phyloP scores from a whole-genome alignment of 192 early-diverging fungal genomes.

The Coemansia sp. region DNA sequence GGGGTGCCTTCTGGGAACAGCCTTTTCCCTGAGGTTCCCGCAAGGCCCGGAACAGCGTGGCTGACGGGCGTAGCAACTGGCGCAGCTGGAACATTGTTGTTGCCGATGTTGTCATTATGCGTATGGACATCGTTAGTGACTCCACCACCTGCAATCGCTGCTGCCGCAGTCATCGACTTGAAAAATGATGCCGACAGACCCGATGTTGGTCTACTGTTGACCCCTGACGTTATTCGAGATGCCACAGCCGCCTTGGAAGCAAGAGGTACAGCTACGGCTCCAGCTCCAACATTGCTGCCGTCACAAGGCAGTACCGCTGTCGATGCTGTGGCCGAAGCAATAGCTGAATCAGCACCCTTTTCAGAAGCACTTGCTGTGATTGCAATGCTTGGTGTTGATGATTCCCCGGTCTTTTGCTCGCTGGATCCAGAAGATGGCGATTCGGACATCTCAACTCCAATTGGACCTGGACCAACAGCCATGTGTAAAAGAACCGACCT shows the following conservation, averaged over 20 bases:
- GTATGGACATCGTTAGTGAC: not conserved
- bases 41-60: conserved; percentile 36
- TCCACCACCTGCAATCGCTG: not conserved
- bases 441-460: conserved; percentile 12
- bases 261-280: not conserved
- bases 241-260: not conserved
- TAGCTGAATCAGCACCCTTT: conserved; percentile 1
- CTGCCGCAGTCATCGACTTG: conserved; percentile 7
- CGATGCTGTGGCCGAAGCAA: not conserved
- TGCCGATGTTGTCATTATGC: too few relatives aligned
- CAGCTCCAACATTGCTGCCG: not conserved
- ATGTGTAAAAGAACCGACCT: conserved; percentile 36
- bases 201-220: conserved; percentile 13
- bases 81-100: not conserved
- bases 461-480: conserved; percentile 31
- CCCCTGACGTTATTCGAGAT: not conserved
- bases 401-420: not conserved
- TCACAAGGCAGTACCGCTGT: not conserved
- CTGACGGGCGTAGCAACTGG: not conserved
- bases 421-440: not conserved
- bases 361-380: not conserved
- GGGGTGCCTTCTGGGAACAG: conserved; percentile 40
- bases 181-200: conserved; percentile 13
- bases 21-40: conserved; percentile 25
- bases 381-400: conserved; percentile 6